These are phyloP conservation scores for Dittrichia graveolens DNA, from an alignment of 129 eudicot species.

Conservation along the genomic window DNA sequence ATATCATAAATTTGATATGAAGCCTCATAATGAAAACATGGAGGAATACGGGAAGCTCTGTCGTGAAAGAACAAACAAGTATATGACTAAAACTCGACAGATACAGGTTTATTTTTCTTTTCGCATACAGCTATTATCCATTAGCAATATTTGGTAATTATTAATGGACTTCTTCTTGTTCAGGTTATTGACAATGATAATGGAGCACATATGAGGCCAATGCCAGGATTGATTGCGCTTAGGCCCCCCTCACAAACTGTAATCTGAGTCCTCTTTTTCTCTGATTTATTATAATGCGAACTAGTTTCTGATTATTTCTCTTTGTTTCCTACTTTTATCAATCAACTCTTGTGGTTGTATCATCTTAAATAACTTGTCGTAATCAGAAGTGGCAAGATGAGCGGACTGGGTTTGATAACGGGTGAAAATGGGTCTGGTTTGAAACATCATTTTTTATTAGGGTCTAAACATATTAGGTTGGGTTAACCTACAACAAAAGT, in stretches of 20 bases:
- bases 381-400: not conserved
- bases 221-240: conserved; percentile 60
- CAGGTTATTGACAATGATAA: conserved; percentile 79
- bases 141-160: not conserved
- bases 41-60: conserved; percentile 76
- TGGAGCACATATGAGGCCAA: conserved; percentile 74
- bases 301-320: not conserved
- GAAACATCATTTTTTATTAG: too few species aligned
- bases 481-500: too few species aligned
- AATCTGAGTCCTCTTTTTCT: conserved; percentile 12
- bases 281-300: not conserved
- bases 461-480: too few species aligned
- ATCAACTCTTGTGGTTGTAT: not conserved
- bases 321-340: not conserved
- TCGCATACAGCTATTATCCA: not conserved
- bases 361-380: not conserved
- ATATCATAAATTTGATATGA: conserved; percentile 84
- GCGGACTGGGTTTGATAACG: too few species aligned
- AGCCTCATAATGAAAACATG: conserved; percentile 70
- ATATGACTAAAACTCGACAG: conserved; percentile 66
- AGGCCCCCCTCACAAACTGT: conserved; percentile 46
- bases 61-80: conserved; percentile 79
- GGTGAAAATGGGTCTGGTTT: too few species aligned
- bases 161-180: conserved; percentile 16
- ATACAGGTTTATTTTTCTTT: conserved; percentile 53